These are phyloP conservation scores for Serendipita sp. DNA, from an alignment of 768 basidiomycete species.

Conservation along the genomic window DNA sequence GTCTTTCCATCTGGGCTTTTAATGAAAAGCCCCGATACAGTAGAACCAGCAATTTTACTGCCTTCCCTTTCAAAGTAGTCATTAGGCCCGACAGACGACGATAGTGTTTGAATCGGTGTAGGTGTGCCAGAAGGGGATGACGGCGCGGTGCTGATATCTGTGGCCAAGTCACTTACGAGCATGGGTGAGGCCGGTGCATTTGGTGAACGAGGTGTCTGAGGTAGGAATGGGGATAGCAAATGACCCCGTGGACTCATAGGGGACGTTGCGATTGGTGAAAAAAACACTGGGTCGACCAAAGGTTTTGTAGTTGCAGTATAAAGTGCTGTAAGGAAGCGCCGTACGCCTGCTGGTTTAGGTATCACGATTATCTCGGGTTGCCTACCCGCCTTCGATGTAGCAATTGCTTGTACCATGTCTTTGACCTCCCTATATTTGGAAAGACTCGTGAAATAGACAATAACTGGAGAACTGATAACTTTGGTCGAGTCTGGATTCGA, in stretches of 20 bases:
- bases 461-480: slow-evolving; percentile 28
- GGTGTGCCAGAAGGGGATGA: slow-evolving; percentile 7
- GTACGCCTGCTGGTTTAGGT: slow-evolving; percentile 91
- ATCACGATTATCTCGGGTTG: slow-evolving; percentile 85
- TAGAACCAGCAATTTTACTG: slow-evolving; percentile 48
- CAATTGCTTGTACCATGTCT: slow-evolving; percentile 60
- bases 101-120: slow-evolving; percentile 9
- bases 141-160: neutral
- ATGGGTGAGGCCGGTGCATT: slow-evolving; percentile 27
- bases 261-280: slow-evolving; percentile 86
- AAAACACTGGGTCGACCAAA: slow-evolving; percentile 65
- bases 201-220: slow-evolving; percentile 12
- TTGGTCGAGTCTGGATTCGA: slow-evolving; percentile 18
- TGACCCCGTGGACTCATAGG: slow-evolving; percentile 52
- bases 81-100: slow-evolving; percentile 5
- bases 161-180: slow-evolving; percentile 14
- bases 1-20: slow-evolving; percentile 86
- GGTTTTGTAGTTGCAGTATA: slow-evolving; percentile 83
- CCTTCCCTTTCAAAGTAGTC: neutral
- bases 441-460: slow-evolving; percentile 85
- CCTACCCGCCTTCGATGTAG: slow-evolving; percentile 25
- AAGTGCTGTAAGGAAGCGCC: slow-evolving; percentile 79
- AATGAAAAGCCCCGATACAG: slow-evolving; percentile 75
- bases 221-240: slow-evolving; percentile 29
- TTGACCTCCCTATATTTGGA: slow-evolving; percentile 78